Evolutionary conservation across 176 grass and related monocot genomes (phyloP).

Genomic region (Cymbopogon citratus): DNA sequence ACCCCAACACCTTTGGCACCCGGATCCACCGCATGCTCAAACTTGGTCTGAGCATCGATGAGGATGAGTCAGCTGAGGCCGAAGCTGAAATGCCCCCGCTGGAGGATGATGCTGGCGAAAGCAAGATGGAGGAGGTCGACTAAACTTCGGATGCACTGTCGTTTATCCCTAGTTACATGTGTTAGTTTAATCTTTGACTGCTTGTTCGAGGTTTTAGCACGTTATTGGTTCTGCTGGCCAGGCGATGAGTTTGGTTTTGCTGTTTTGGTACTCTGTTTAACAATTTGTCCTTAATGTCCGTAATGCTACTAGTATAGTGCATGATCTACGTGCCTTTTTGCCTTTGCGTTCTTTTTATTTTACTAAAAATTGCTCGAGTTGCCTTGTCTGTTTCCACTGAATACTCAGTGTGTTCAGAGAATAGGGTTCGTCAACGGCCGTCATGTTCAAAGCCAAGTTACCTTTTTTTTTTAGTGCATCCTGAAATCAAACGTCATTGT

Average conservation of each 20-base stretch:
- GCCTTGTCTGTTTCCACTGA: no score
- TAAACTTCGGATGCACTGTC: slow-evolving; percentile 27
- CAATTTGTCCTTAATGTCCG: not conserved
- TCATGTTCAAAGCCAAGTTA: no score
- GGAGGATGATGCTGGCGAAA: slow-evolving; percentile 80
- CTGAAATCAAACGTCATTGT: no score
- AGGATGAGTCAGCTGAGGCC: slow-evolving; percentile 44
- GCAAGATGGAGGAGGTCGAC: slow-evolving; percentile 99
- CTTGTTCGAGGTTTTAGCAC: slow-evolving; percentile 6
- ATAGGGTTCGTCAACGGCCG: no score
- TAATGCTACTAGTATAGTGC: not conserved
- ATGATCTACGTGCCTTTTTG: not conserved
- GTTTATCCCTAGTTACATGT: not conserved
- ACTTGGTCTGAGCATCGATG: slow-evolving; percentile 80
- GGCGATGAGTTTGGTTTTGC: not conserved
- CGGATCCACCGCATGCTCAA: slow-evolving; percentile 95
- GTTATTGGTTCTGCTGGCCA: slow-evolving; percentile 14
- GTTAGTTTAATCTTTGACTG: not conserved
- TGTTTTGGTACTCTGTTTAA: not conserved
- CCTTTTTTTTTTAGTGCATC: no score
- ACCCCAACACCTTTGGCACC: slow-evolving; percentile 82
- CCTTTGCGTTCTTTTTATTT: not conserved
- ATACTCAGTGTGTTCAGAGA: no score
- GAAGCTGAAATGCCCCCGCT: slow-evolving; percentile 78
- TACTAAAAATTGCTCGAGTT: no score